Evolutionary conservation across 768 basidiomycete genomes (phyloP).

Genomic region (Lyophyllum shimeji): DNA sequence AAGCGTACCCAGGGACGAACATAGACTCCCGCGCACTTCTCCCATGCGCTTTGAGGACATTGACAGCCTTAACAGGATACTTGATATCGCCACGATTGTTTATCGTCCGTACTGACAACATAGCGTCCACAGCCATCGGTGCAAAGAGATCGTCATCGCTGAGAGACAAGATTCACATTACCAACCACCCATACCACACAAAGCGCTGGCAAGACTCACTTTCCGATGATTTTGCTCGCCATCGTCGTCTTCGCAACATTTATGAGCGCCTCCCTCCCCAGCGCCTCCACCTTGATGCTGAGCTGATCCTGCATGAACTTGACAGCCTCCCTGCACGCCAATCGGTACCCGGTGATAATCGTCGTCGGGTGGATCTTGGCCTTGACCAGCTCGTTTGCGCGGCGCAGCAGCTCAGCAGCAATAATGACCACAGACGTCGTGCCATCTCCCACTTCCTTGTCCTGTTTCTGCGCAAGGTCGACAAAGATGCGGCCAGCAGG

Average conservation of each 20-base stretch:
- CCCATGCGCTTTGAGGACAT: conserved; percentile 96
- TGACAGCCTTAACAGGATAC: conserved; percentile 99
- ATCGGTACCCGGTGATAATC: conserved; percentile 96
- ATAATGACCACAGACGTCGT: conserved; percentile 98
- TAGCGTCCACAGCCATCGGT: conserved; percentile 98
- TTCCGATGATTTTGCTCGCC: conserved; percentile 98
- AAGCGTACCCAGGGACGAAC: conserved; percentile 93
- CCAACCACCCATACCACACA: not conserved
- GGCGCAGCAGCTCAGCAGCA: conserved; percentile 93
- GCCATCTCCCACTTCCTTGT: conserved; percentile 99
- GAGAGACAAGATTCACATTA: not conserved
- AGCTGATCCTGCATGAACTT: conserved; percentile 98
- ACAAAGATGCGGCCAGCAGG: conserved; percentile 98
- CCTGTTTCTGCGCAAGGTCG: conserved; percentile 97
- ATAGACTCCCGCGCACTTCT: conserved; percentile 93
- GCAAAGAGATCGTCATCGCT: conserved; percentile 98
- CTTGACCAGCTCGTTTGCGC: conserved; percentile 97
- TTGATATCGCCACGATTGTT: conserved; percentile 95
- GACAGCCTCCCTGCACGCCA: conserved; percentile 96
- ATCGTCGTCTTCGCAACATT: conserved; percentile 98
- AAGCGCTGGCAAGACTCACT: conserved; percentile 55
- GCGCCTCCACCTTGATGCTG: conserved; percentile 87
- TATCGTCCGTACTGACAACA: conserved; percentile 94
- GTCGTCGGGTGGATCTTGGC: conserved; percentile 99
- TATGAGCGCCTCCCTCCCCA: conserved; percentile 90